These are phyloP conservation scores for Eucalyptus marginata DNA, from an alignment of 345 rosid genomes.

Conservation along the genomic window DNA sequence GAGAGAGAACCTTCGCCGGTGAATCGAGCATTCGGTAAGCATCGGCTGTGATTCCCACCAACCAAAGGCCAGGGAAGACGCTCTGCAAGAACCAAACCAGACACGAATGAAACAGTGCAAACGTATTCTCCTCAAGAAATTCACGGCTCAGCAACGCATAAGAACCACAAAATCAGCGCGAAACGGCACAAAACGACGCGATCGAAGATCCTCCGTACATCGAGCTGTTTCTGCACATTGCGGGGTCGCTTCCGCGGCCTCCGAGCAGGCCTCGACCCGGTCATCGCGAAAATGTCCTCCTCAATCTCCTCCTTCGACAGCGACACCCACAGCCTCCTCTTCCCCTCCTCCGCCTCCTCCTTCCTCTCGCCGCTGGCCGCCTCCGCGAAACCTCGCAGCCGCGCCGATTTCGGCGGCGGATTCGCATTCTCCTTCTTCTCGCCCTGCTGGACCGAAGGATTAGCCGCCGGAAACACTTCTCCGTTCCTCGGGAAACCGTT, in stretches of 20 bases:
- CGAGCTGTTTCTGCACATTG: conserved; percentile 63
- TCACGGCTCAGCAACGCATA: not conserved
- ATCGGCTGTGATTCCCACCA: conserved; percentile 75
- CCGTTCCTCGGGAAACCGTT: not conserved
- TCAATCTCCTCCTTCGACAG: conserved; percentile 82
- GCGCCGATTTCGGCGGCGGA: conserved; percentile 51
- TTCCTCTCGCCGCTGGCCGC: conserved; percentile 23
- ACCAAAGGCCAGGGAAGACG: conserved; percentile 74
- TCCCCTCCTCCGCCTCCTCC: conserved; percentile 43
- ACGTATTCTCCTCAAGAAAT: not conserved
- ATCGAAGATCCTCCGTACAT: conserved; percentile 68
- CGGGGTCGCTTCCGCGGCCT: conserved; percentile 71
- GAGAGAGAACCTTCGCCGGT: conserved; percentile 41
- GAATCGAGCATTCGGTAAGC: conserved; percentile 42
- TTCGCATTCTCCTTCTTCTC: conserved; percentile 29
- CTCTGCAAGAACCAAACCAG: conserved; percentile 13
- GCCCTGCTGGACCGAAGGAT: not conserved
- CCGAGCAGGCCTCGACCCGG: conserved; percentile 72
- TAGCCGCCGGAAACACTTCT: not conserved
- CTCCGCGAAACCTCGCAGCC: conserved; percentile 47
- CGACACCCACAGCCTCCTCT: conserved; percentile 60
- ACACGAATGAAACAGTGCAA: not conserved
- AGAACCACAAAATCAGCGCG: not conserved
- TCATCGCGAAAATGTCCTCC: conserved; percentile 80
- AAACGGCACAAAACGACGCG: conserved; percentile 15